A percentile compares a stretch with the other conserved stretches of the same genome.
These are phyloP conservation scores for Sclerotinia minor DNA, from an alignment of 2,329 filamentous ascomycete species.

Conservation along the genomic window DNA sequence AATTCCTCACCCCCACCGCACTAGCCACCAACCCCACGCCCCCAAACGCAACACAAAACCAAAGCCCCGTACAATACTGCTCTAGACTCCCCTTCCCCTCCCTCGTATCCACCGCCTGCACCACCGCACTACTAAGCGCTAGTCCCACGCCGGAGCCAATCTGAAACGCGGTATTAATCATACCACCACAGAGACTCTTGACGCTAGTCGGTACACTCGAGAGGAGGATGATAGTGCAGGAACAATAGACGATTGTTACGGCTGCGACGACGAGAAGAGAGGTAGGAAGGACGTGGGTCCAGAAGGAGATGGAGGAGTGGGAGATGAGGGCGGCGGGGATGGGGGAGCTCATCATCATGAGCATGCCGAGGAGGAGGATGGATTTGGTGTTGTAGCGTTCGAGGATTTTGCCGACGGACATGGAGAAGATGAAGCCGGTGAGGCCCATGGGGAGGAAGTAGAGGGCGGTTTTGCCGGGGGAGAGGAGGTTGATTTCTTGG, in stretches of 20 bases:
- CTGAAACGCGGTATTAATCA: constrained; percentile 48
- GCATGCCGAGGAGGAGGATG: constrained; percentile 19
- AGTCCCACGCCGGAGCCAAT: constrained; percentile 46
- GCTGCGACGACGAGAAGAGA: constrained; percentile 43
- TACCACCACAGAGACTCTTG: constrained; percentile 46
- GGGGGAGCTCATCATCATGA: constrained; percentile 20
- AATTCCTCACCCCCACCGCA: constrained; percentile 35
- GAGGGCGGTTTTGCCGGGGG: constrained; percentile 45
- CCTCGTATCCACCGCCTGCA: constrained; percentile 44
- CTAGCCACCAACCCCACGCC: constrained; percentile 41
- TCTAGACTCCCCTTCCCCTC: constrained; percentile 41
- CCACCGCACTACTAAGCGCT: constrained; percentile 45
- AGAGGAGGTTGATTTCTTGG: constrained; percentile 45
- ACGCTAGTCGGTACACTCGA: constrained; percentile 46
- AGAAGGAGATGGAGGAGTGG: neutral
- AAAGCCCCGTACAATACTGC: constrained; percentile 46
- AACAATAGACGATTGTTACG: constrained; percentile 46
- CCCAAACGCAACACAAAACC: constrained; percentile 47
- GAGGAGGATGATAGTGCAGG: constrained; percentile 46
- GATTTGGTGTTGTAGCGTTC: constrained; percentile 42
- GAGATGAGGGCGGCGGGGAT: constrained; percentile 17
- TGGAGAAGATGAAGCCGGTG: constrained; percentile 44
- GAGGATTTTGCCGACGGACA: constrained; percentile 43
- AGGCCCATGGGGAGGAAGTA: constrained; percentile 47
- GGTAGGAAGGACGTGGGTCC: constrained; percentile 16